Evolutionary conservation across 495 filamentous ascomycete species (phyloP).

Genomic region (Penicillium turbatum): DNA sequence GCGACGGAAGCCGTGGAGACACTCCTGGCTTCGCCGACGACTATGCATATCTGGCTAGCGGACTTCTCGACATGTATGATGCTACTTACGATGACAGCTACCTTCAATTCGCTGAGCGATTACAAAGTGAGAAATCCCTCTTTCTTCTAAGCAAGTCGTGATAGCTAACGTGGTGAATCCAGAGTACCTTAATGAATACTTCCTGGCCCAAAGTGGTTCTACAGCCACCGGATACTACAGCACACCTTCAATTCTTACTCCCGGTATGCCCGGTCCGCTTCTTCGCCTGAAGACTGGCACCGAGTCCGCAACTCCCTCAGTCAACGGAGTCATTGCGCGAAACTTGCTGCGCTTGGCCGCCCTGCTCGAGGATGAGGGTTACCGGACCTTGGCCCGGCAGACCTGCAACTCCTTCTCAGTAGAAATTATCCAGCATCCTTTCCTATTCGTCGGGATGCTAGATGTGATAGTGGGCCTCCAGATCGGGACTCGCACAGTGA

Average conservation of each 20-base stretch:
- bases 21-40: conserved; percentile 87
- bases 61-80: conserved; percentile 83
- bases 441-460: conserved; percentile 77
- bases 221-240: conserved; percentile 76
- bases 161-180: conserved; percentile 14
- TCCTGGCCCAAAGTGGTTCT: conserved; percentile 53
- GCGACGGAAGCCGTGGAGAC: conserved; percentile 61
- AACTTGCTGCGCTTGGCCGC: conserved; percentile 78
- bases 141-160: background rate
- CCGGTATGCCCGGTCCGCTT: conserved; percentile 71
- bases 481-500: conserved; percentile 46
- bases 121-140: conserved; percentile 59
- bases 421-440: conserved; percentile 88
- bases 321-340: conserved; percentile 76
- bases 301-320: conserved; percentile 82
- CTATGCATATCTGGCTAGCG: conserved; percentile 85
- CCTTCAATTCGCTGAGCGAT: conserved; percentile 74
- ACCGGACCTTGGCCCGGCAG: conserved; percentile 60
- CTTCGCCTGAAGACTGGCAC: conserved; percentile 90
- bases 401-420: conserved; percentile 82
- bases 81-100: conserved; percentile 76
- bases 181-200: conserved; percentile 64
- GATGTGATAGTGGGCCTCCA: conserved; percentile 70
- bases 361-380: conserved; percentile 62
- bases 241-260: conserved; percentile 58